These are phyloP conservation scores for Phytophthora tubulina DNA, from an alignment of 352 stramenopile genomes.

Conservation along the genomic window DNA sequence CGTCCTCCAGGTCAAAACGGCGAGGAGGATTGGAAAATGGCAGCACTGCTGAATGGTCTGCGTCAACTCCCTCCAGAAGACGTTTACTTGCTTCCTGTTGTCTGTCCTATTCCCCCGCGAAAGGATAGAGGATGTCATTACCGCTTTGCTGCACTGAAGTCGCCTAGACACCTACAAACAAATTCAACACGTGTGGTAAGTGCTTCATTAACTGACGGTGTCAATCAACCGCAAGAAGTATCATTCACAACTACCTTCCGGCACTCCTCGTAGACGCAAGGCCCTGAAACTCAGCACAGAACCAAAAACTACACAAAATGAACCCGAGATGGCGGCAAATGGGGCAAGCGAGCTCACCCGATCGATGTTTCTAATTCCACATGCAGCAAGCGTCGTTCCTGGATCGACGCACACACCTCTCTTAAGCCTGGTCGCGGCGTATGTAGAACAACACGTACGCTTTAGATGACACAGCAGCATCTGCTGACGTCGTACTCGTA, in stretches of 20 bases:
- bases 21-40: constrained; percentile 39
- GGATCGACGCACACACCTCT: constrained; percentile 2
- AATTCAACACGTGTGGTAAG: neutral
- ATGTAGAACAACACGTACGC: constrained; percentile 88
- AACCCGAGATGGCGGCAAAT: constrained; percentile 20
- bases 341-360: constrained; percentile 19
- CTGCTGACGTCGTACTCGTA: constrained; percentile 61
- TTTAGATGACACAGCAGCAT: constrained; percentile 68
- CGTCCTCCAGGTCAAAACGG: constrained; percentile 9
- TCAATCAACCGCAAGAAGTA: neutral
- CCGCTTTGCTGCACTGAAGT: constrained; percentile 38
- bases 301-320: constrained; percentile 19
- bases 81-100: constrained; percentile 47
- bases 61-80: constrained; percentile 55
- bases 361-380: constrained; percentile 40
- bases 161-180: constrained; percentile 1
- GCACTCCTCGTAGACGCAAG: neutral
- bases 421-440: constrained; percentile 51
- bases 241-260: neutral
- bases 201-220: too few species aligned
- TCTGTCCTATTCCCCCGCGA: constrained; percentile 21
- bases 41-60: constrained; percentile 55
- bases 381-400: constrained; percentile 21
- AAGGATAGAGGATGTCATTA: constrained; percentile 24
- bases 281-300: constrained; percentile 5